Evolutionary conservation across 306 rosid genomes (phyloP).

Genomic region (Medicago lupulina): DNA sequence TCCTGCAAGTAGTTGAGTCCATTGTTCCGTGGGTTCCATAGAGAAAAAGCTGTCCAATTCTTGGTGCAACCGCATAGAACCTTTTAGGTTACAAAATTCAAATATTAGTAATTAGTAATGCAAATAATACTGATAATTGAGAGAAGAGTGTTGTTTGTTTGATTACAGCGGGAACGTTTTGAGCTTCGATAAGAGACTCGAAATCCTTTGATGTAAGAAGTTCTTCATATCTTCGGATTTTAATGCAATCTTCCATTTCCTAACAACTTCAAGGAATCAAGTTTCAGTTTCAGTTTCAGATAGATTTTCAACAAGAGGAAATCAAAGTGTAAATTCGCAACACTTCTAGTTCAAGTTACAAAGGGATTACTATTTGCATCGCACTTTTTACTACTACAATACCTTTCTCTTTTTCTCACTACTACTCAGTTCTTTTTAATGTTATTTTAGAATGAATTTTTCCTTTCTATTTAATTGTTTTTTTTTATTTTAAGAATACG

Average conservation of each 20-base stretch:
- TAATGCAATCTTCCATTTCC: constrained; percentile 54
- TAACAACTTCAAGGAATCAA: not conserved
- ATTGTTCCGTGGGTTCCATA: constrained; percentile 64
- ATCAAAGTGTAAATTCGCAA: not conserved
- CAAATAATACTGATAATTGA: not conserved
- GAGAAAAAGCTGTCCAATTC: constrained; percentile 7
- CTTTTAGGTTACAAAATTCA: constrained; percentile 39
- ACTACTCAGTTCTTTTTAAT: no score
- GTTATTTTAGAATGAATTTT: no score
- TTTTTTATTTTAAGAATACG: no score
- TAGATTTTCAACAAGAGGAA: not conserved
- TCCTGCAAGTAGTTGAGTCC: constrained; percentile 88
- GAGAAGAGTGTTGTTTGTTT: constrained; percentile 23
- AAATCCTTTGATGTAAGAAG: constrained; percentile 54
- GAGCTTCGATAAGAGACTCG: constrained; percentile 44
- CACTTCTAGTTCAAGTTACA: no score
- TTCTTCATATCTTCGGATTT: constrained; percentile 56
- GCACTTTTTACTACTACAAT: no score
- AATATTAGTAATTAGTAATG: not conserved
- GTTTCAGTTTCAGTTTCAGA: not conserved
- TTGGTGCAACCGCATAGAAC: constrained; percentile 66
- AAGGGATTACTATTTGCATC: no score
- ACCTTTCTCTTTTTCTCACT: no score
- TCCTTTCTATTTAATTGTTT: no score
- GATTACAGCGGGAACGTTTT: constrained; percentile 52